Conservation (phyloP, 2,329 filamentous ascomycete genomes). For the Penicillium sp. region DNA sequence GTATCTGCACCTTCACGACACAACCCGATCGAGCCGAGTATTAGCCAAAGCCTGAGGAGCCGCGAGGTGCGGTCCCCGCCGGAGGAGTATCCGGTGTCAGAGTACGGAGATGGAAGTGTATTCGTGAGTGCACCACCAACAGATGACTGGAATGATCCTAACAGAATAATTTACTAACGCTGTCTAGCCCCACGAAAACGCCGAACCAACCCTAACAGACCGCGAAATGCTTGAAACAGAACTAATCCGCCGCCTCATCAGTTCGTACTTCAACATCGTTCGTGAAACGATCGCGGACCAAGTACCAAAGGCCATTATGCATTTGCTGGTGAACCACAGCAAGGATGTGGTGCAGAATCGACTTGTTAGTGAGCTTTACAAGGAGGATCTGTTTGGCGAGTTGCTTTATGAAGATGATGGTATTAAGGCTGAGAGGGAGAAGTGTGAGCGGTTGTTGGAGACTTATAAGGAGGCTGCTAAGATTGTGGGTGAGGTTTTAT, state of each 20-base stretch:
- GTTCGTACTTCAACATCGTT: conserved; percentile 98
- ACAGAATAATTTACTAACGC: background rate
- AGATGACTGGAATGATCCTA: too few species aligned
- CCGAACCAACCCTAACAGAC: conserved; percentile 88
- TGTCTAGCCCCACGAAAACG: conserved; percentile 47
- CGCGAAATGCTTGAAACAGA: conserved; percentile 97
- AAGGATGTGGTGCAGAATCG: conserved; percentile 98
- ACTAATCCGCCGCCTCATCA: conserved; percentile 93
- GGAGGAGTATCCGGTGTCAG: conserved; percentile 45
- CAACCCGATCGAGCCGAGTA: conserved; percentile 78
- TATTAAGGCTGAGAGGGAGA: conserved; percentile 96
- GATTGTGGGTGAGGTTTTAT: conserved; percentile 96
- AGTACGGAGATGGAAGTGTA: conserved; percentile 49
- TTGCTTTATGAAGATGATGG: conserved; percentile 96
- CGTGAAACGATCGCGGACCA: conserved; percentile 98
- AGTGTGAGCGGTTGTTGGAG: conserved; percentile 92
- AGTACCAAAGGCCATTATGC: conserved; percentile 98
- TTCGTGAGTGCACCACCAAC: conserved; percentile 51
- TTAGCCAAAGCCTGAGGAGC: conserved; percentile 79
- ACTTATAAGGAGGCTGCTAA: conserved; percentile 98
- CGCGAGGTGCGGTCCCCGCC: conserved; percentile 54
- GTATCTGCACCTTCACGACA: conserved; percentile 52
- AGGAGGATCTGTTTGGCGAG: conserved; percentile 86
- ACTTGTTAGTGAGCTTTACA: conserved; percentile 93
- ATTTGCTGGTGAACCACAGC: conserved; percentile 95